Conservation (phyloP, 768 basidiomycete genomes). For the Calocybe indica region DNA sequence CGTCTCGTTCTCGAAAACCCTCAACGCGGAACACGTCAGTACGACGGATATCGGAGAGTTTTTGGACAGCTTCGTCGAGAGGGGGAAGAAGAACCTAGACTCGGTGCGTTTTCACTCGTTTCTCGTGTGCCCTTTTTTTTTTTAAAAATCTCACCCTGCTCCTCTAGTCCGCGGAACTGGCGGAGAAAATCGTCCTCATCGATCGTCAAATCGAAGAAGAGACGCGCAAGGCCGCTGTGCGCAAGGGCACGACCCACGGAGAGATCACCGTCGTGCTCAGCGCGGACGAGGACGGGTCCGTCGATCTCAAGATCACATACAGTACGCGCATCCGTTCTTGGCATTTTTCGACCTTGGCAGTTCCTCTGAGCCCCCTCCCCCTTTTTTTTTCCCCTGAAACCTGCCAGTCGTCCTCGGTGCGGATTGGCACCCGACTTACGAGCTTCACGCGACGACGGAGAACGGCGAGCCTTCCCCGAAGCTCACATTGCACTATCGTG, state of each 20-base stretch:
- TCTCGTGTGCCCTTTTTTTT: background rate
- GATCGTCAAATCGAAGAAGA: conserved; percentile 33
- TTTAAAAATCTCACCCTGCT: background rate
- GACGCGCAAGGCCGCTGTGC: conserved; percentile 21
- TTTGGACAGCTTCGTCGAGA: conserved; percentile 33
- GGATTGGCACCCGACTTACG: conserved; percentile 50
- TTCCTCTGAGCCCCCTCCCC: background rate
- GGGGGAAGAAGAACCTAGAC: conserved; percentile 26
- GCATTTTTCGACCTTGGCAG: background rate
- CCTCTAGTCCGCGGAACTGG: conserved; percentile 23
- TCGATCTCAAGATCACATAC: conserved; percentile 48
- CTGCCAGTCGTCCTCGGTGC: conserved; percentile 43
- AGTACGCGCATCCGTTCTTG: conserved; percentile 24
- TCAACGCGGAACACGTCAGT: conserved; percentile 35
- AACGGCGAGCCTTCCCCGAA: conserved; percentile 36
- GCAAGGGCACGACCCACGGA: conserved; percentile 27
- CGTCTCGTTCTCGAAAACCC: conserved; percentile 34
- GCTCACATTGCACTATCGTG: conserved; percentile 49
- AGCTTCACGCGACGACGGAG: conserved; percentile 47
- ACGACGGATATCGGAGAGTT: conserved; percentile 33
- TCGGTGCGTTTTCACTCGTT: conserved; percentile 20
- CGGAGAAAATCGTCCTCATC: conserved; percentile 35
- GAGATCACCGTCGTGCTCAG: conserved; percentile 38
- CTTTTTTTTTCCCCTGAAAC: background rate
- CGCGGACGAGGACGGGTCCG: conserved; percentile 25